These are phyloP conservation scores for Oenanthe sinensis DNA, from an alignment of 129 eudicot species.

Conservation along the genomic window DNA sequence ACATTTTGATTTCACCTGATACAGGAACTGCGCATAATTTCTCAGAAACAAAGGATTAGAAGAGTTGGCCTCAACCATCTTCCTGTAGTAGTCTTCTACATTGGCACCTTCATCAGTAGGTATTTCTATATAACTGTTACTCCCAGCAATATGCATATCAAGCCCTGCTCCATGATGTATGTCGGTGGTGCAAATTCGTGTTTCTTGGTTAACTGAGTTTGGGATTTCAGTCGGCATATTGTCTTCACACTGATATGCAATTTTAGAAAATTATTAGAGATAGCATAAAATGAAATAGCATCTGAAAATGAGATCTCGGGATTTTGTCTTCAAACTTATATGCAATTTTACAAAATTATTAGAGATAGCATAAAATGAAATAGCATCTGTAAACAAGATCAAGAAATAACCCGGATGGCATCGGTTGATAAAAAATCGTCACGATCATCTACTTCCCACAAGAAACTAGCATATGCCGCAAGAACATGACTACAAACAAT, in stretches of 20 bases:
- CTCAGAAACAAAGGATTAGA: slow-evolving; percentile 38
- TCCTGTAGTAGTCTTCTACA: slow-evolving; percentile 30
- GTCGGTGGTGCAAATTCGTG: slow-evolving; percentile 28
- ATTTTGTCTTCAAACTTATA: slow-evolving; percentile 7
- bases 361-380: not conserved
- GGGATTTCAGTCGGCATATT: not conserved
- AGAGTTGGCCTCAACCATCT: slow-evolving; percentile 40
- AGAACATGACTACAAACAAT: slow-evolving; percentile 51
- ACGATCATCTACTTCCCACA: slow-evolving; percentile 72
- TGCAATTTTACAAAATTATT: not conserved
- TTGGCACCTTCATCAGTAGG: not conserved
- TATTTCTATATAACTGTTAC: not conserved
- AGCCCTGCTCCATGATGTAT: slow-evolving; percentile 18
- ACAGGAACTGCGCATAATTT: slow-evolving; percentile 52
- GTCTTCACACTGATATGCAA: slow-evolving; percentile 9
- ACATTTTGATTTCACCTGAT: slow-evolving; percentile 37
- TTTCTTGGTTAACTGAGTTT: slow-evolving; percentile 9
- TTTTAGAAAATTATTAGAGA: not conserved
- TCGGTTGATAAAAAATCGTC: slow-evolving; percentile 18
- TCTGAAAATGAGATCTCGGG: not conserved
- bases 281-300: not conserved
- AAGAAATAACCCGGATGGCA: slow-evolving; percentile 27
- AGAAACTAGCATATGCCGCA: slow-evolving; percentile 84
- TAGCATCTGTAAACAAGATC: not conserved
- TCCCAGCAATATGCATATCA: slow-evolving; percentile 14